Percentiles rank a stretch among this genome's conserved stretches.
These are phyloP conservation scores for Pterocarpus santalinus DNA, from an alignment of 306 rosid genomes.

Conservation along the genomic window DNA sequence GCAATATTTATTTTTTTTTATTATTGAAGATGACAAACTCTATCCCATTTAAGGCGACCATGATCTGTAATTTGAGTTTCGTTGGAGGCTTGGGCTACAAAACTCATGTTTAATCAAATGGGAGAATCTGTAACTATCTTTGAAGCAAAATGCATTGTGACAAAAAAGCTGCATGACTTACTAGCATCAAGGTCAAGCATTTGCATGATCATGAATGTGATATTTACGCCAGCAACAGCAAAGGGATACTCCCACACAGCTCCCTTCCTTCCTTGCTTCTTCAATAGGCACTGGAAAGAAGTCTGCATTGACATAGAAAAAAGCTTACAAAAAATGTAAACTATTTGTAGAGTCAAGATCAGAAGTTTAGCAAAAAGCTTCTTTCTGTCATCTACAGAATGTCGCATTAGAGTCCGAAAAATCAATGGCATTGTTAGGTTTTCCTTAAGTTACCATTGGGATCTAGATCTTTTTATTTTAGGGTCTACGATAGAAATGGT, in stretches of 20 bases:
- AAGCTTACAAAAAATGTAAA: not conserved
- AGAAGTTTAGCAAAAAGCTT: not conserved
- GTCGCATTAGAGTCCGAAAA: not conserved
- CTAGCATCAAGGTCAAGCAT: slow-evolving; percentile 88
- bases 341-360: not conserved
- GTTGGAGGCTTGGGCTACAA: slow-evolving; percentile 2
- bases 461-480: not conserved
- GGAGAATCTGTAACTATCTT: slow-evolving; percentile 4
- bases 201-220: slow-evolving; percentile 91
- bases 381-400: slow-evolving; percentile 7
- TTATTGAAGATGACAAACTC: slow-evolving; percentile 3
- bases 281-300: slow-evolving; percentile 73
- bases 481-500: slow-evolving; percentile 9
- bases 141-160: slow-evolving; percentile 18
- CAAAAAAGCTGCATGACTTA: slow-evolving; percentile 48
- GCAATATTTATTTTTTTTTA: not conserved
- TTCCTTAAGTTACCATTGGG: not conserved
- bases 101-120: slow-evolving; percentile 18
- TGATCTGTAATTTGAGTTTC: slow-evolving; percentile 1
- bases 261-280: slow-evolving; percentile 78
- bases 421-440: not conserved
- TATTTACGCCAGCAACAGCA: slow-evolving; percentile 89
- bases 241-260: slow-evolving; percentile 89
- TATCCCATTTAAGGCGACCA: slow-evolving; percentile 8
- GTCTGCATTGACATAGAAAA: slow-evolving; percentile 52